phyloP scores from a whole-genome alignment of 352 stramenopile species.

The Elongisporangium prolatum region DNA sequence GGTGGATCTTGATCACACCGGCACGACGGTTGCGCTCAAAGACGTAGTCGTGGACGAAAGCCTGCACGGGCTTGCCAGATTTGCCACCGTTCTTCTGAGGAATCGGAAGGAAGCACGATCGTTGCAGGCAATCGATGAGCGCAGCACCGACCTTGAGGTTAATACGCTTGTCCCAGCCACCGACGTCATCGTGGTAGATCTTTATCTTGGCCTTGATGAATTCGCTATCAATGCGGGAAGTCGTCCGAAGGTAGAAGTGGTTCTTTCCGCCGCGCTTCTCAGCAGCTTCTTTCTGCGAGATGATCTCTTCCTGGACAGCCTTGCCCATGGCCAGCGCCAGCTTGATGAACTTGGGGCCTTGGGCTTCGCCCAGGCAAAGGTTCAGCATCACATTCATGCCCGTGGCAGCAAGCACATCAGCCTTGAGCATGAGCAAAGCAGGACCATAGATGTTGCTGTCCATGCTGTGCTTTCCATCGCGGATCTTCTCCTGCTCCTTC shows the following conservation, averaged over 20 bases:
- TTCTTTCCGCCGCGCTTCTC: constrained; percentile 22
- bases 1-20: constrained; percentile 73
- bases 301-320: constrained; percentile 72
- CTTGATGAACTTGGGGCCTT: constrained; percentile 81
- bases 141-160: constrained; percentile 89
- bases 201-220: constrained; percentile 39
- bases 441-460: constrained; percentile 76
- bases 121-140: constrained; percentile 74
- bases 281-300: constrained; percentile 38
- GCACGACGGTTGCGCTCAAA: constrained; percentile 78
- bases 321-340: constrained; percentile 70
- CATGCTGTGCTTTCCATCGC: constrained; percentile 42
- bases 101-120: constrained; percentile 68
- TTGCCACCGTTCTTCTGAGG: constrained; percentile 11
- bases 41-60: constrained; percentile 76
- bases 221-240: constrained; percentile 23
- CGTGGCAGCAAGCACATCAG: constrained; percentile 49
- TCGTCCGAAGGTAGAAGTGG: constrained; percentile 26
- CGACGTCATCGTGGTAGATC: constrained; percentile 65
- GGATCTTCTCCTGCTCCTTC: constrained; percentile 49
- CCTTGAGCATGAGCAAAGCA: constrained; percentile 50
- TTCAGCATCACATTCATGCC: constrained; percentile 74
- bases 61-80: constrained; percentile 30
- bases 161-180: constrained; percentile 83
- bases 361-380: constrained; percentile 53